Percentiles rank a stretch among this genome's conserved stretches.
phyloP scores from a whole-genome alignment of 768 basidiomycete species.

The Kwoniella dendrophila region DNA sequence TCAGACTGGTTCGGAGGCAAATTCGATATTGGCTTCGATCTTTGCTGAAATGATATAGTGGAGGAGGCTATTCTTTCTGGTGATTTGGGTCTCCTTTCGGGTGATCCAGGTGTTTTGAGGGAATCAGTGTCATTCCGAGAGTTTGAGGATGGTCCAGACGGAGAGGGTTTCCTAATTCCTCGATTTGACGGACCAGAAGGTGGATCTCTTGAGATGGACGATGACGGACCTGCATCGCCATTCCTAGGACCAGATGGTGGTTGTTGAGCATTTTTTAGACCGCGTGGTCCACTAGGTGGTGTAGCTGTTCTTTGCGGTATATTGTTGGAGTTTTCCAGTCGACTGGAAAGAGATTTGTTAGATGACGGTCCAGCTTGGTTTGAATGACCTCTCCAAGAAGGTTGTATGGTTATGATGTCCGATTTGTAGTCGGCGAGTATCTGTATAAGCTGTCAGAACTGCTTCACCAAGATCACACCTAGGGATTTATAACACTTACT shows the following conservation, averaged over 20 bases:
- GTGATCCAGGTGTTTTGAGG: not conserved
- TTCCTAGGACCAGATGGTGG: constrained; percentile 16
- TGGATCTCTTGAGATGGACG: not conserved
- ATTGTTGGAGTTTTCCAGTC: too few species aligned
- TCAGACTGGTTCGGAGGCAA: too few species aligned
- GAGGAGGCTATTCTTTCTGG: not conserved
- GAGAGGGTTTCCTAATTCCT: not conserved
- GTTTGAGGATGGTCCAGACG: constrained; percentile 1
- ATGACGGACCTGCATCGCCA: not conserved
- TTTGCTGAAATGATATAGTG: not conserved
- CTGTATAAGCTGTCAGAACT: constrained; percentile 8
- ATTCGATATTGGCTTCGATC: too few species aligned
- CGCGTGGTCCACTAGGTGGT: constrained; percentile 16
- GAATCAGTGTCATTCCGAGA: not conserved
- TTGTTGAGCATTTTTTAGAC: not conserved
- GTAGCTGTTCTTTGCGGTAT: not conserved
- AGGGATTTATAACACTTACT: constrained; percentile 10
- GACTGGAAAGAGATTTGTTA: too few species aligned
- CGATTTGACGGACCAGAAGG: constrained; percentile 12
- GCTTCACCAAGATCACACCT: not conserved
- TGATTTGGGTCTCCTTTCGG: not conserved
- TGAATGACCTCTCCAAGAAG: too few species aligned
- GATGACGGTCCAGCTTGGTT: too few species aligned
- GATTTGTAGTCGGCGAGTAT: constrained; percentile 7
- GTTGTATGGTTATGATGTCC: too few species aligned